Evolutionary conservation across 225 moss, liverwort and hornwort genomes (phyloP).

Genomic region (Lunularia cruciata): DNA sequence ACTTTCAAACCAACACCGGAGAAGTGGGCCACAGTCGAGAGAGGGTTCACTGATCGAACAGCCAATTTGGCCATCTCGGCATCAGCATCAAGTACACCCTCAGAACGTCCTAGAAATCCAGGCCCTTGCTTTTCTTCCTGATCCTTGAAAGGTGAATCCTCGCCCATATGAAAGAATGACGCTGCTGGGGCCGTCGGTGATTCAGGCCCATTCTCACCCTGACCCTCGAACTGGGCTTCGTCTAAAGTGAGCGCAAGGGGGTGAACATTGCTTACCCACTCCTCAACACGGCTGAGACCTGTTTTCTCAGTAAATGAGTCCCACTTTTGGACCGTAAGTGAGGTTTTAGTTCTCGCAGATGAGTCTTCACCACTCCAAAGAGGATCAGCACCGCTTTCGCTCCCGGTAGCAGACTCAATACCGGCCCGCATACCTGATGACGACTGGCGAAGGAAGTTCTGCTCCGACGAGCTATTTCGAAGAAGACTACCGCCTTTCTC

Average conservation of each 20-base stretch:
- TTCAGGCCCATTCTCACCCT: constrained; percentile 40
- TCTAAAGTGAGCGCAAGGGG: constrained; percentile 39
- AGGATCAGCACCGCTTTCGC: neutral
- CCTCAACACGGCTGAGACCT: constrained; percentile 66
- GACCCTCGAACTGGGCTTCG: constrained; percentile 42
- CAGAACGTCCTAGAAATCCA: constrained; percentile 37
- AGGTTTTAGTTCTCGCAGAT: constrained; percentile 24
- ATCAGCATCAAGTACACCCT: constrained; percentile 52
- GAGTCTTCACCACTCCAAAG: constrained; percentile 2
- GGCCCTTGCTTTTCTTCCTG: constrained; percentile 30
- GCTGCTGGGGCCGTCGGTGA: constrained; percentile 57
- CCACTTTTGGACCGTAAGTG: constrained; percentile 1
- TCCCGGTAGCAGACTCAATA: neutral
- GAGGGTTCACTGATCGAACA: constrained; percentile 67
- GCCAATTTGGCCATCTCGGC: constrained; percentile 72
- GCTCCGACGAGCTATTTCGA: neutral
- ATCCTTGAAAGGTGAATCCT: neutral
- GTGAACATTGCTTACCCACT: constrained; percentile 78
- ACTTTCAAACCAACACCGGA: constrained; percentile 75
- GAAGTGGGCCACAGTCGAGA: constrained; percentile 87
- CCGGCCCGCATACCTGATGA: neutral
- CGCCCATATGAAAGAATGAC: constrained; percentile 26
- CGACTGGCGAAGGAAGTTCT: neutral
- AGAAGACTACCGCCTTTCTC: constrained; percentile 5
- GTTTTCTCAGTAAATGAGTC: constrained; percentile 30